Evolutionary conservation across 169 alveolate genomes (phyloP).

Genomic region (Plasmodium vivax): DNA sequence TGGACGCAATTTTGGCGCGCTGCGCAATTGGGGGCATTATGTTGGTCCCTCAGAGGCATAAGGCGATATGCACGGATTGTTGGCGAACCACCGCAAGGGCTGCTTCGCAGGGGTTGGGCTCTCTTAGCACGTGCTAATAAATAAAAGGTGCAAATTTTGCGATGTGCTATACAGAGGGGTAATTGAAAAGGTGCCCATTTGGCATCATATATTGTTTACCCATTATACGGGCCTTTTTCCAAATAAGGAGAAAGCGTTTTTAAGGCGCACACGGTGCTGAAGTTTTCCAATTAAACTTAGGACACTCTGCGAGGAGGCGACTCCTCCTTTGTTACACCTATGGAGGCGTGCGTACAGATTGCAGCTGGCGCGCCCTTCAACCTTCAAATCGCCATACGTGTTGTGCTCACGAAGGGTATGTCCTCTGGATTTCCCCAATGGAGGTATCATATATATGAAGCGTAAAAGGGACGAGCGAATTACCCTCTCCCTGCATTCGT

Average conservation of each 20-base stretch:
- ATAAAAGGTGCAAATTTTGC: neutral
- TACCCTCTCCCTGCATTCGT: neutral
- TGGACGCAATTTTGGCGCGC: neutral
- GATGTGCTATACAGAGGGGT: neutral
- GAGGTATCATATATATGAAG: neutral
- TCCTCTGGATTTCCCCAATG: neutral
- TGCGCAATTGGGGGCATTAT: neutral
- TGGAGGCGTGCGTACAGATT: neutral
- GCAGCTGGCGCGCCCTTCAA: neutral
- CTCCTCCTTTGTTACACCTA: neutral
- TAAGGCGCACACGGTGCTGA: neutral
- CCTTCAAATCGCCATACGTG: neutral
- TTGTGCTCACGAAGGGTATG: neutral
- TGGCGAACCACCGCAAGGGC: neutral
- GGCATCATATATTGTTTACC: neutral
- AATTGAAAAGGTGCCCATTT: neutral
- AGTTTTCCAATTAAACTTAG: neutral
- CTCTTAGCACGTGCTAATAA: neutral
- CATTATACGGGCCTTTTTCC: neutral
- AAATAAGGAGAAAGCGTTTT: neutral
- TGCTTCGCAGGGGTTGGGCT: neutral
- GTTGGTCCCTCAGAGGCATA: neutral
- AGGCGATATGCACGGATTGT: neutral
- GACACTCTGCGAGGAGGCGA: neutral
- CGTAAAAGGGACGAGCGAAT: neutral